Evolutionary conservation across 306 rosid genomes (phyloP), one percentile per base, ranked within the genome.

Genomic region (Quercus berberidifolia): DNA sequence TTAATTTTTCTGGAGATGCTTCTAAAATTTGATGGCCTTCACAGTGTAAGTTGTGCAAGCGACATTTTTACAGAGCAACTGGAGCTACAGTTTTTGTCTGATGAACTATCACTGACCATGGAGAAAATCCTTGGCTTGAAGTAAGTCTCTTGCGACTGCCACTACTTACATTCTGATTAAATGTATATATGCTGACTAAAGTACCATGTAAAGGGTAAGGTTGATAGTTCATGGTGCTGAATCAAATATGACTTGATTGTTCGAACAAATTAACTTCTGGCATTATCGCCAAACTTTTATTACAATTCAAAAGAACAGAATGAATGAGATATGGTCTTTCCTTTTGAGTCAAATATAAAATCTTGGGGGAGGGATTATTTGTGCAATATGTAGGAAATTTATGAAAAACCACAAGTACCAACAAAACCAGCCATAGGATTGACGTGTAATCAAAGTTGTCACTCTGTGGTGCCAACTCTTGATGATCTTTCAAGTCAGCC

Each of bases 81-180:
- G 63, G 85, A 85, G 41, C 60, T 85, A 20, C 85, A 85, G 6
- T 85, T 71, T 79, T 81, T 81, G 73, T 75, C 83, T 23, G 83
- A 78, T 72, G 85, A 85, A 35, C 88, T 68, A 78, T 85, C 83
- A 55, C 83, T 9, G 88, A 78, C 75, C 82, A 75, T 60, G 83
- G 81, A 75, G 83, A 85, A 74, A 81, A 31, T 78, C 85, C 85
- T 3, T 9, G 81, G 73, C 73, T 85, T 73, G 83, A 85, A 64
- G 88, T 85, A 85, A 78, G 88, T 74, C 28, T 63, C 55, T 25
- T 74, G 25, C 57, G 14, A 25, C 55, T 25, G 10, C 18, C 23
- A 43, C 38, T 76, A 4, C 1, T 17, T 55, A 13, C 60, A 51
- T 68, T 67, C n/a, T 56, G 19, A 28, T 78, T 41, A 18, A 59